These are phyloP conservation scores for Populus alba DNA, from an alignment of 345 rosid species.

Conservation along the genomic window DNA sequence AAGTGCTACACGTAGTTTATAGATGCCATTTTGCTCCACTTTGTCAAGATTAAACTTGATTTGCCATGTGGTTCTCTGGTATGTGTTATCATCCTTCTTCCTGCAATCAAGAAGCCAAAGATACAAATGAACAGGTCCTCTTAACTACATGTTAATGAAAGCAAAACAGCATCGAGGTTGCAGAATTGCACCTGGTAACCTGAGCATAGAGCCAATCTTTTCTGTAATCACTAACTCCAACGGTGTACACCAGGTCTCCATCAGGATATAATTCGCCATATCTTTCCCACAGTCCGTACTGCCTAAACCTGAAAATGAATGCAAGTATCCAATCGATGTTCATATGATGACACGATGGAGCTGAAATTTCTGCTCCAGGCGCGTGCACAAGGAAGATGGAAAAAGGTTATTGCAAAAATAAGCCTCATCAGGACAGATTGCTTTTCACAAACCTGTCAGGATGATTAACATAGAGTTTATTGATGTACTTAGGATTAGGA, in stretches of 20 bases:
- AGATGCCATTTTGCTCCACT: slow-evolving; percentile 1
- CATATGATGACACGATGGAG: neutral
- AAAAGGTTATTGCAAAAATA: neutral
- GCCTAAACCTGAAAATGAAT: slow-evolving; percentile 22
- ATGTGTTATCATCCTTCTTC: slow-evolving; percentile 11
- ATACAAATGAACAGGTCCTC: neutral
- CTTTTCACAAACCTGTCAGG: slow-evolving; percentile 26
- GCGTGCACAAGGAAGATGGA: no score
- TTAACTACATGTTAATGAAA: neutral
- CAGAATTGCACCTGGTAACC: slow-evolving; percentile 15
- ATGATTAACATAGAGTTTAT: slow-evolving; percentile 25
- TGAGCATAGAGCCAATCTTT: slow-evolving; percentile 28
- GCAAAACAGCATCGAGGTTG: neutral
- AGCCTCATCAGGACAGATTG: neutral
- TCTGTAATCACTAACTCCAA: slow-evolving; percentile 21
- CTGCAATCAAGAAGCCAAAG: neutral
- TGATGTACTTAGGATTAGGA: slow-evolving; percentile 19
- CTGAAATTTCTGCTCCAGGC: no score
- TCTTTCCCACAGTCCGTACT: slow-evolving; percentile 27
- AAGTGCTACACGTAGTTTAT: slow-evolving; percentile 21
- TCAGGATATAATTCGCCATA: slow-evolving; percentile 17
- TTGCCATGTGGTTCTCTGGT: slow-evolving; percentile 24
- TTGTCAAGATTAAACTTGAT: slow-evolving; percentile 8
- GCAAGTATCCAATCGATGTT: neutral
- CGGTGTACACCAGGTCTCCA: slow-evolving; percentile 16